Evolutionary conservation across 129 eudicot genomes (phyloP).

Genomic region (Flaveria trinervia): DNA sequence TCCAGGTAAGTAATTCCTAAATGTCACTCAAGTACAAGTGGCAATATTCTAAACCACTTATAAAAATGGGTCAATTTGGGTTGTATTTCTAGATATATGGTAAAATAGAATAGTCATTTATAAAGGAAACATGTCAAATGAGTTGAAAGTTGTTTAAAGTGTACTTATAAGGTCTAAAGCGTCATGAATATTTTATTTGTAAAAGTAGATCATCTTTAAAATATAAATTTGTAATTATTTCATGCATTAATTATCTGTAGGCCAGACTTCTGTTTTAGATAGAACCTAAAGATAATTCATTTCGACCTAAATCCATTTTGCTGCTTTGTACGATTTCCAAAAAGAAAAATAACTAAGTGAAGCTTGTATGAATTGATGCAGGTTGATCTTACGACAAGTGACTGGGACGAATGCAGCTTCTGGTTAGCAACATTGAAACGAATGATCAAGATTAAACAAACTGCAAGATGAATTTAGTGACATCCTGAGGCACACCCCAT

Average conservation of each 20-base stretch:
- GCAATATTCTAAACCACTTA: background rate
- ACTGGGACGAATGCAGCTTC: constrained; percentile 93
- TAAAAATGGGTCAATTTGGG: background rate
- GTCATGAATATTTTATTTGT: background rate
- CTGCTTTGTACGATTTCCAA: background rate
- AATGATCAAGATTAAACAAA: constrained; percentile 88
- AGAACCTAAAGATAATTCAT: background rate
- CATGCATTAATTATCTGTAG: too few relatives aligned
- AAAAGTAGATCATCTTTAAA: background rate
- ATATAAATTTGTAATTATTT: background rate
- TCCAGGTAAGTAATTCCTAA: constrained; percentile 55
- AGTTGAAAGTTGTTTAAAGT: background rate
- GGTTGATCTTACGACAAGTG: constrained; percentile 86
- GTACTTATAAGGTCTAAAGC: background rate
- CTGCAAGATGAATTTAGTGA: constrained; percentile 44
- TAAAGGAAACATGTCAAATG: constrained; percentile 4
- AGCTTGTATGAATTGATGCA: constrained; percentile 21
- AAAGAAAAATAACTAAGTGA: background rate
- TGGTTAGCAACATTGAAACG: constrained; percentile 85
- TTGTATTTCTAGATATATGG: background rate
- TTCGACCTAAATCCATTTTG: background rate
- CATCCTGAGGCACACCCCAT: background rate
- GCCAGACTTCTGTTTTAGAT: too few relatives aligned
- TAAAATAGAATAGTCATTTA: background rate
- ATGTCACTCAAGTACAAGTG: constrained; percentile 2